Percentiles rank a stretch among this genome's conserved stretches.
Conservation (phyloP, 345 rosid species). For the Bruguiera parviflora region DNA sequence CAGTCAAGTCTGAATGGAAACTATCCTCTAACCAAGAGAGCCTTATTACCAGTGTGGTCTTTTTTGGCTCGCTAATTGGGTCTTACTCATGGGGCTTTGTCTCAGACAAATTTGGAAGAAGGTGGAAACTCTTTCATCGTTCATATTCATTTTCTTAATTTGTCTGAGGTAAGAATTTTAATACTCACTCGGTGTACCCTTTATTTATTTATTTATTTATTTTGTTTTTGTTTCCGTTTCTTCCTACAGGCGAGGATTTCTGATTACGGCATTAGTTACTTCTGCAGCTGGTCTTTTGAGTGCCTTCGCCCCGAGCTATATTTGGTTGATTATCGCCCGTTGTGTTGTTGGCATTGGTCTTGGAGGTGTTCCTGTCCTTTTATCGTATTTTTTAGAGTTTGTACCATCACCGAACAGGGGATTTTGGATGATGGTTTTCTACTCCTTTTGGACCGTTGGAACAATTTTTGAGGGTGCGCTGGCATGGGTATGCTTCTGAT, state of each 20-base stretch:
- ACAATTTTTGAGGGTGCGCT: conserved; percentile 68
- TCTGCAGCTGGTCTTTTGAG: conserved; percentile 69
- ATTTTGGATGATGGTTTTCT: conserved; percentile 80
- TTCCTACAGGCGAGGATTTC: conserved; percentile 65
- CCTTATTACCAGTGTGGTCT: not conserved
- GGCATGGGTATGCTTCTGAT: conserved; percentile 39
- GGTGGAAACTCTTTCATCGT: not conserved
- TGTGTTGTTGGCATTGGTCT: conserved; percentile 79
- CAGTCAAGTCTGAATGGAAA: conserved; percentile 7
- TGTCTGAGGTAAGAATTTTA: too few relatives aligned
- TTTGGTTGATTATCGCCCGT: conserved; percentile 50
- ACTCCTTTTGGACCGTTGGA: conserved; percentile 79
- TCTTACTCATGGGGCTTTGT: conserved; percentile 7
- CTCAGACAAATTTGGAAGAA: conserved; percentile 9
- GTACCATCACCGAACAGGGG: conserved; percentile 82
- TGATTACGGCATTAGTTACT: conserved; percentile 67
- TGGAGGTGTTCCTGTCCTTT: conserved; percentile 90
- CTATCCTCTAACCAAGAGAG: conserved; percentile 7
- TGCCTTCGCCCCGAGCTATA: conserved; percentile 62
- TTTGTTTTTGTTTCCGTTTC: not conserved
- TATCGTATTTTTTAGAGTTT: conserved; percentile 77
- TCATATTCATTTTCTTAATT: too few relatives aligned
- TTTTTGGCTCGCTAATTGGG: conserved; percentile 2
- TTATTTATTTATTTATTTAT: not conserved
- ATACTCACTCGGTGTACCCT: too few relatives aligned